Evolutionary conservation across 108 stramenopile genomes (phyloP).

Genomic region (Nannochloropsis salina): DNA sequence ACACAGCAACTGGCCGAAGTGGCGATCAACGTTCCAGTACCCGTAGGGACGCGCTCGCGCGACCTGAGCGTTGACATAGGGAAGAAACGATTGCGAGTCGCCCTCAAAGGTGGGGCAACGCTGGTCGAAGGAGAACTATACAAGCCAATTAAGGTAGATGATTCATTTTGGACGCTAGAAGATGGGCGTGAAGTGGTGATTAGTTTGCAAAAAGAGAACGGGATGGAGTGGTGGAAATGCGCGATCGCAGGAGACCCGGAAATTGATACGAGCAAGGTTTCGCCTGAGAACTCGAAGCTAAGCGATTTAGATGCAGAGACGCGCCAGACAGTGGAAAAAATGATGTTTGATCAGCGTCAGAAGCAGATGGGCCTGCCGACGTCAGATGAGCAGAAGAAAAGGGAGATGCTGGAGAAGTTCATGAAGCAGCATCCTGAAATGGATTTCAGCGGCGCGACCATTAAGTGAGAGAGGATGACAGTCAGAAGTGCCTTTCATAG

Average conservation of each 20-base stretch:
- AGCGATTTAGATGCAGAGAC: slow-evolving; percentile 95
- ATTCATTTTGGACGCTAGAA: slow-evolving; percentile 99
- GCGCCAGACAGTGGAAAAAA: slow-evolving; percentile 97
- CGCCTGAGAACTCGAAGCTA: slow-evolving; percentile 91
- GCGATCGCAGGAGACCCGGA: slow-evolving; percentile 78
- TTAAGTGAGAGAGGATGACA: slow-evolving; percentile 55
- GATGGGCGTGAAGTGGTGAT: slow-evolving; percentile 73
- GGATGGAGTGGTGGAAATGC: slow-evolving; percentile 98
- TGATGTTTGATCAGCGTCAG: slow-evolving; percentile 99
- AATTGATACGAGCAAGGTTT: slow-evolving; percentile 88
- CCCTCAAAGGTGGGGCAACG: slow-evolving; percentile 56
- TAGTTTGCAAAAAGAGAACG: slow-evolving; percentile 77
- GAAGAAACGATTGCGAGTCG: slow-evolving; percentile 72
- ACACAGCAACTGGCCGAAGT: slow-evolving; percentile 93
- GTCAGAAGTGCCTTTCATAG: background rate
- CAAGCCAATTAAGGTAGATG: slow-evolving; percentile 84
- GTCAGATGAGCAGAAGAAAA: slow-evolving; percentile 87
- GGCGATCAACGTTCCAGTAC: slow-evolving; percentile 72
- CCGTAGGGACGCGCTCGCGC: slow-evolving; percentile 70
- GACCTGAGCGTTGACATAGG: slow-evolving; percentile 75
- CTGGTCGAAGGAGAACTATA: slow-evolving; percentile 72
- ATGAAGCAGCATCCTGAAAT: slow-evolving; percentile 92
- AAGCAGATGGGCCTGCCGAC: slow-evolving; percentile 93
- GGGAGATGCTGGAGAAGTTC: slow-evolving; percentile 86
- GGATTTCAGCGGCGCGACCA: slow-evolving; percentile 91